phyloP scores from a whole-genome alignment of 257 asterid genomes.

The Knoxia roxburghii region DNA sequence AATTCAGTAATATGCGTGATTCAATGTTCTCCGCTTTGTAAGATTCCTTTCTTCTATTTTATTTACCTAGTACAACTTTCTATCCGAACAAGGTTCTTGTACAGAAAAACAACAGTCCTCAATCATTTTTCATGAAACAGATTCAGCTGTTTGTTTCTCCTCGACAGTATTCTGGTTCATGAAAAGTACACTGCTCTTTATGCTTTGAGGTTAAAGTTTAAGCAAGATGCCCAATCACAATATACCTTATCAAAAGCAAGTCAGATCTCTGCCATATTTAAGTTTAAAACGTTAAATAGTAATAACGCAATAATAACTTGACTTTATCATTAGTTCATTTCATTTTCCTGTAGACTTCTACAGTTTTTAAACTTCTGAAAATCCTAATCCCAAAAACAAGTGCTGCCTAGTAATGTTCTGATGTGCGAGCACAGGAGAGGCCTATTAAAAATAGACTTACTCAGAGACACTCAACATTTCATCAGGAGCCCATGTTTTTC shows the following conservation, averaged over 20 bases:
- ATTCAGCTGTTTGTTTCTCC: background rate
- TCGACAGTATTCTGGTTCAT: background rate
- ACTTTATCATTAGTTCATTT: background rate
- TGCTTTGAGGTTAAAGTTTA: background rate
- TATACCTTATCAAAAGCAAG: background rate
- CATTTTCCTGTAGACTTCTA: background rate
- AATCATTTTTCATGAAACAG: background rate
- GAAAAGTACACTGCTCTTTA: background rate
- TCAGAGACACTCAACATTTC: conserved; percentile 43
- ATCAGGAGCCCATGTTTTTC: conserved; percentile 76
- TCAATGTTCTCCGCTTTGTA: background rate
- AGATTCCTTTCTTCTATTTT: no score
- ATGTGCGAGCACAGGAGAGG: background rate
- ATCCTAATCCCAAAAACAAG: no score
- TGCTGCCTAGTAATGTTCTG: background rate
- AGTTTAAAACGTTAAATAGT: background rate
- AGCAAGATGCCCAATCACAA: background rate
- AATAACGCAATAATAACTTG: no score
- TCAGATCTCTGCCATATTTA: background rate
- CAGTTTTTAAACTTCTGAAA: no score
- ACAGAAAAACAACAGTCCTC: background rate
- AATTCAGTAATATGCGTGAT: background rate
- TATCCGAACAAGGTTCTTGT: background rate
- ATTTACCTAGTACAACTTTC: background rate
- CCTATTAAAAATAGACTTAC: conserved; percentile 35